Percentiles rank a stretch among this genome's conserved stretches.
These are phyloP conservation scores for Ascochyta lentis DNA, from an alignment of 2,329 filamentous ascomycete genomes.

Conservation along the genomic window DNA sequence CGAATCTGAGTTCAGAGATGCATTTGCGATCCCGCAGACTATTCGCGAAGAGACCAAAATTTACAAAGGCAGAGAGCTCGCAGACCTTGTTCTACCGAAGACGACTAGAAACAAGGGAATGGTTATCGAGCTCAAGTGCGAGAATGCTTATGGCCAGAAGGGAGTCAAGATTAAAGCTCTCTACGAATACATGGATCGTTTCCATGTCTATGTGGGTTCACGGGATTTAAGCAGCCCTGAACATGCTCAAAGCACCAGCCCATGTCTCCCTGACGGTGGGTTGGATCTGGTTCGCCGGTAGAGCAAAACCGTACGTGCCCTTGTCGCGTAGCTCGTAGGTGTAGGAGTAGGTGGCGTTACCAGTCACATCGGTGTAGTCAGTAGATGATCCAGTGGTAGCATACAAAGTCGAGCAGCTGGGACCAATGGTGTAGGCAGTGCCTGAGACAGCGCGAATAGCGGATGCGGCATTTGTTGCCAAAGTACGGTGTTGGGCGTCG, in stretches of 20 bases:
- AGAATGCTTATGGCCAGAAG: too few relatives aligned
- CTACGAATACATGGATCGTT: not conserved
- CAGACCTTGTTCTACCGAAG: too few relatives aligned
- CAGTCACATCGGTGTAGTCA: slow-evolving; percentile 54
- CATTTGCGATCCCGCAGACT: not conserved
- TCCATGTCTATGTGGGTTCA: not conserved
- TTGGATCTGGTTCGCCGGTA: slow-evolving; percentile 58
- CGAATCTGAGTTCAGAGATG: not conserved
- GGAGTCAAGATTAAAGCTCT: too few relatives aligned
- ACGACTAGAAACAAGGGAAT: too few relatives aligned
- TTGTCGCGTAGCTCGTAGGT: slow-evolving; percentile 59
- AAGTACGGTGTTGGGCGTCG: slow-evolving; percentile 56
- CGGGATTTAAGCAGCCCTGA: slow-evolving; percentile 28
- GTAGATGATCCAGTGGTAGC: slow-evolving; percentile 56
- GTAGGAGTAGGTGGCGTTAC: slow-evolving; percentile 53
- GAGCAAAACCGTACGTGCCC: slow-evolving; percentile 56
- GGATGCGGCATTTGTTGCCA: slow-evolving; percentile 57
- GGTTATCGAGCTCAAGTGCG: too few relatives aligned
- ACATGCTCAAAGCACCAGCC: slow-evolving; percentile 48
- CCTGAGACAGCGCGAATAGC: slow-evolving; percentile 64
- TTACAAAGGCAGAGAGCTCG: not conserved
- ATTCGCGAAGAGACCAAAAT: not conserved
- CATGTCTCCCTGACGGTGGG: slow-evolving; percentile 57
- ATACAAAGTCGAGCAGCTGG: slow-evolving; percentile 67
- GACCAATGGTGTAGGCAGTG: slow-evolving; percentile 53